Evolutionary conservation across 345 rosid genomes (phyloP).

Genomic region (Citrus sp.): DNA sequence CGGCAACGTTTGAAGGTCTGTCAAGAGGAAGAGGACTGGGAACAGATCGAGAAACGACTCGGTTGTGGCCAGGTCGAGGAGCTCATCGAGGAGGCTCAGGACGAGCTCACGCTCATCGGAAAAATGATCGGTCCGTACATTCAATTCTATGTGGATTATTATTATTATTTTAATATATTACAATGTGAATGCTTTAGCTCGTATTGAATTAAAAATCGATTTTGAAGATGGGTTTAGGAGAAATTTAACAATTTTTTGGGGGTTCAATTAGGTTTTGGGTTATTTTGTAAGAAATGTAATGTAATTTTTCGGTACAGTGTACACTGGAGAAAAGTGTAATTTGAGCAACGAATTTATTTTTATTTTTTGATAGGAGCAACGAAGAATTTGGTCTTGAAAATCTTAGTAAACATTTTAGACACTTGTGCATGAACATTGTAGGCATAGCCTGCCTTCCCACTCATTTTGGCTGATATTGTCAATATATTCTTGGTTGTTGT

Average conservation of each 20-base stretch:
- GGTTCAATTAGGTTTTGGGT: not conserved
- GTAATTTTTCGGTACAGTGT: too few relatives aligned
- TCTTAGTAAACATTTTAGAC: not conserved
- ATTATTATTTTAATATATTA: not conserved
- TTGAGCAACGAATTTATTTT: not conserved
- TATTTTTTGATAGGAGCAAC: not conserved
- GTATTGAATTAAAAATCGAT: not conserved
- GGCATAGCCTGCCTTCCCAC: not conserved
- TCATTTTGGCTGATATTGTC: not conserved
- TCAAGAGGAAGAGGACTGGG: slow-evolving; percentile 86
- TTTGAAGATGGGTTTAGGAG: not conserved
- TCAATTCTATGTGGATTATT: not conserved
- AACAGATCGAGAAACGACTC: slow-evolving; percentile 72
- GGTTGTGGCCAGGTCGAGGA: slow-evolving; percentile 99
- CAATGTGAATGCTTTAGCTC: not conserved
- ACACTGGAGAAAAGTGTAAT: not conserved
- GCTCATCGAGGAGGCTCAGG: slow-evolving; percentile 94
- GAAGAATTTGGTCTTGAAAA: not conserved
- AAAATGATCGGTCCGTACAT: slow-evolving; percentile 83
- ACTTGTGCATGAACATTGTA: not conserved
- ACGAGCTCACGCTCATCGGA: slow-evolving; percentile 84
- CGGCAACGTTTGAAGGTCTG: slow-evolving; percentile 72
- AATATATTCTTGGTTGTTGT: not conserved
- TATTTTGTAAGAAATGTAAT: not conserved
- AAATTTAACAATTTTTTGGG: not conserved